phyloP scores from a whole-genome alignment of 768 basidiomycete genomes.

The Serendipita indica region DNA sequence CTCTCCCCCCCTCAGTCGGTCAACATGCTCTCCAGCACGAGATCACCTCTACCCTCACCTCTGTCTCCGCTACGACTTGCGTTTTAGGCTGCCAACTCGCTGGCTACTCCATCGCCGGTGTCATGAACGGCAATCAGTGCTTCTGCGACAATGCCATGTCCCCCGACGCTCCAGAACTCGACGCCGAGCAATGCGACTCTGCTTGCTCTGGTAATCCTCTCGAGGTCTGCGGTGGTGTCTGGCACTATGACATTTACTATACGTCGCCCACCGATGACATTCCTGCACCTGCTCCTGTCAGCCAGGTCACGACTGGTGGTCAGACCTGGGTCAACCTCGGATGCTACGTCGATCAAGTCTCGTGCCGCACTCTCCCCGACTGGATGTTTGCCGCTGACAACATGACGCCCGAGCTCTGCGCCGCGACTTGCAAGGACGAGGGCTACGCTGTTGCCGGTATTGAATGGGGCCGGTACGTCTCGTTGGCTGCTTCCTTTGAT shows the following conservation, averaged over 20 bases:
- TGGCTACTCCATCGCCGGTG: not conserved
- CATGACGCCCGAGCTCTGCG: not conserved
- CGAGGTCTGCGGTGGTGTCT: not conserved
- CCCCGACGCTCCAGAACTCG: not conserved
- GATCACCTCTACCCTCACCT: slow-evolving; percentile 1
- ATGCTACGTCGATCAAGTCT: not conserved
- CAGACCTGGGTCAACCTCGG: not conserved
- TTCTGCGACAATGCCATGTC: slow-evolving; percentile 7
- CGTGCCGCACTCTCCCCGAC: not conserved
- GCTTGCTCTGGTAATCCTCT: not conserved
- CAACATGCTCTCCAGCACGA: not conserved
- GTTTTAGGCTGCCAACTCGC: not conserved
- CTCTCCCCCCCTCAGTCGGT: not conserved
- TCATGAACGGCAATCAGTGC: slow-evolving; percentile 7
- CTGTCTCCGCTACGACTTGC: not conserved
- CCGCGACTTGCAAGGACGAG: not conserved
- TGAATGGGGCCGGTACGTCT: slow-evolving; percentile 9
- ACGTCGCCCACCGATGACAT: not conserved
- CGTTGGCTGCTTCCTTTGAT: too few relatives aligned
- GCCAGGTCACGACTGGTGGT: not conserved
- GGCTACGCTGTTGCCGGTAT: slow-evolving; percentile 10
- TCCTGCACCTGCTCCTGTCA: not conserved
- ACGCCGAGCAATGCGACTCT: not conserved
- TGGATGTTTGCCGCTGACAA: not conserved
- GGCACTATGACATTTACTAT: slow-evolving; percentile 3